Evolutionary conservation across 2,329 filamentous ascomycete genomes (phyloP).

Genomic region (Diaporthe velutina): DNA sequence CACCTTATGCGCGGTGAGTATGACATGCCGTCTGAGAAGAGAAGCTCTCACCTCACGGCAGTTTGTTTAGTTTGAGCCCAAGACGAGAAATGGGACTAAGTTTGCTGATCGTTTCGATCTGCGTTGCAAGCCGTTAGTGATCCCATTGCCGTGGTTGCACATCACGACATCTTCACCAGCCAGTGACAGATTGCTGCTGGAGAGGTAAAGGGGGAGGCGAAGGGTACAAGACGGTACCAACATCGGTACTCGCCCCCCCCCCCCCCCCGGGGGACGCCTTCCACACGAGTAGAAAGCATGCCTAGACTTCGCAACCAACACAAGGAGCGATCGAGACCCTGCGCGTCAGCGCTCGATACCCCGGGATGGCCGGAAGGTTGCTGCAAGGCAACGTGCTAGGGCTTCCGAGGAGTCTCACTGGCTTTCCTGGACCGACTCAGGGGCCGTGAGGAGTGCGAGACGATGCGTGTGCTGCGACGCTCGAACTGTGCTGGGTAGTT

Average conservation of each 20-base stretch:
- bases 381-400: slow-evolving; percentile 31
- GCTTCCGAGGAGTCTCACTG: background rate
- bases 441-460: slow-evolving; percentile 18
- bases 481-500: background rate
- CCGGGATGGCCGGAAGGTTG: slow-evolving; percentile 25
- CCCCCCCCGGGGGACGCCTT: background rate
- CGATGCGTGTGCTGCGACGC: slow-evolving; percentile 19
- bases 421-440: slow-evolving; percentile 11
- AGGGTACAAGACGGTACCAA: background rate
- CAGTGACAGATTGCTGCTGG: background rate
- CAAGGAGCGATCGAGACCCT: slow-evolving; percentile 7
- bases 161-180: slow-evolving; percentile 3
- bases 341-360: background rate
- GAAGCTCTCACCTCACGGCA: slow-evolving; percentile 1
- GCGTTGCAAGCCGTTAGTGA: slow-evolving; percentile 18
- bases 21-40: background rate
- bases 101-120: slow-evolving; percentile 27
- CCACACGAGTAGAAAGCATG: slow-evolving; percentile 10
- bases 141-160: slow-evolving; percentile 3
- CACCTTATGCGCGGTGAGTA: slow-evolving; percentile 2
- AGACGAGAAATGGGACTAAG: slow-evolving; percentile 1
- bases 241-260: too few relatives aligned
- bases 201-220: background rate
- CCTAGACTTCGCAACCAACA: slow-evolving; percentile 13
- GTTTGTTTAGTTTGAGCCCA: slow-evolving; percentile 3